Percentiles rank a stretch among this genome's conserved stretches.
Conservation (phyloP, 495 filamentous ascomycete genomes). For the Aspergillus sclerotioniger region DNA sequence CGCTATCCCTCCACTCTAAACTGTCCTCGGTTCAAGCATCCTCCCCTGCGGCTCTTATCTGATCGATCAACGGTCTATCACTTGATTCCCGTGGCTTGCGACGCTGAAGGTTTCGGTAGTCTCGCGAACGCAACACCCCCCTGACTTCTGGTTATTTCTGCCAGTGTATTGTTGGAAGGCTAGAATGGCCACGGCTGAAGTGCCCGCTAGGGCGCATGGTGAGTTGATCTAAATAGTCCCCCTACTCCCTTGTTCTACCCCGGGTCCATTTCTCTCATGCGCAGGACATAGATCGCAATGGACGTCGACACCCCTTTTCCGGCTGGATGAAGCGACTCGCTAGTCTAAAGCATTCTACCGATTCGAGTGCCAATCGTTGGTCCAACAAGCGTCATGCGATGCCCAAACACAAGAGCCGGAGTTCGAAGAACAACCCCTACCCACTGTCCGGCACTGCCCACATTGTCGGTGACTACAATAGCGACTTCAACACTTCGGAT, state of each 20-base stretch:
- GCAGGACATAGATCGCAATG: slow-evolving; percentile 54
- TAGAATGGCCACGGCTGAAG: slow-evolving; percentile 67
- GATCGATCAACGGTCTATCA: background rate
- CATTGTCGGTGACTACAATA: slow-evolving; percentile 32
- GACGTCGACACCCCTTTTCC: slow-evolving; percentile 81
- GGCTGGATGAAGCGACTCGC: slow-evolving; percentile 93
- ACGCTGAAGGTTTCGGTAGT: background rate
- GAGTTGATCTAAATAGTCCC: slow-evolving; percentile 27
- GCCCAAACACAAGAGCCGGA: slow-evolving; percentile 56
- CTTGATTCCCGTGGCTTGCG: background rate
- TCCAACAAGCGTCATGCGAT: slow-evolving; percentile 49
- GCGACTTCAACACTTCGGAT: slow-evolving; percentile 50
- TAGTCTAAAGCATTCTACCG: slow-evolving; percentile 68
- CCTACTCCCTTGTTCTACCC: slow-evolving; percentile 1
- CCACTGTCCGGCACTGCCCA: slow-evolving; percentile 58
- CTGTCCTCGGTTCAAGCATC: background rate
- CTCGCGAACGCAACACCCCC: background rate
- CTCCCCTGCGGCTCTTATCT: background rate
- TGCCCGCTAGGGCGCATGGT: slow-evolving; percentile 65
- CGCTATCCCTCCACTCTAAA: no score
- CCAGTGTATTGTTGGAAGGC: slow-evolving; percentile 5
- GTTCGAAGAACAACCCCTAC: slow-evolving; percentile 79
- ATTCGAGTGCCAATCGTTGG: slow-evolving; percentile 45
- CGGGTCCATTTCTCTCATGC: slow-evolving; percentile 20
- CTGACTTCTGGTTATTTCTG: background rate